Evolutionary conservation across 441 rosid species (phyloP), one percentile per base, ranked within the genome.

Genomic region (Manihot esculenta): DNA sequence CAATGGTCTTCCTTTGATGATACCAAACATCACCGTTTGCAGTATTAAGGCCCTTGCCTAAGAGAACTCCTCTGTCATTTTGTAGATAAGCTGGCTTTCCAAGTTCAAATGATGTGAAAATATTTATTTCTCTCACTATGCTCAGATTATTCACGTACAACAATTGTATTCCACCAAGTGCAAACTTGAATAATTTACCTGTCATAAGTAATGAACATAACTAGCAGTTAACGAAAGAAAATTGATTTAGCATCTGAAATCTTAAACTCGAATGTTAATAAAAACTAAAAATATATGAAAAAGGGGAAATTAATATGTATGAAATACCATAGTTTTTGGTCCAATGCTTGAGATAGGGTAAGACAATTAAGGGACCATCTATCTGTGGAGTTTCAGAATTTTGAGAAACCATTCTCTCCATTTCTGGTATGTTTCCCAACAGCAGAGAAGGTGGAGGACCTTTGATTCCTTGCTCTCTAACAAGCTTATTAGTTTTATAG

Each of bases 81-180:
- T 49, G 73, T 49, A 47, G 27, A 48, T 70, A 70, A 33, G 66
- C 13, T 7, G 66, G 66, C 50, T 60, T 70, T 1, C 72, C 72
- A 30, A 57, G 26, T 24, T 57, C 45, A 55, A 44, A 26, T 18
- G 72, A 57, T 44, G 55, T 70, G 30, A 15, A 60, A 3, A 18
- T n/a, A 24, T 35, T 48, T 21, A 48, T 27, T 30, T 30, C 47
- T 26, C 12, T 70, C 47, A 70, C 66, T 5, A 59, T 33, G 1
- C 12, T 11, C 9, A 44, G 33, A 13, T 60, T 14, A 5, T 14
- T 21, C 17, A 38, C 38, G 18, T 56, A 58, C 24, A 60, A 27
- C 58, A 70, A 30, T 35, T 60, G 38, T 38, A 33, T 30, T 10
- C 35, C 13, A 15, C 58, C 73, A 14, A 60, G 59, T 48, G 30